Percentiles rank a stretch among this genome's conserved stretches.
Conservation (phyloP, 2,329 filamentous ascomycete species). For the Fusarium brachygibbosum region DNA sequence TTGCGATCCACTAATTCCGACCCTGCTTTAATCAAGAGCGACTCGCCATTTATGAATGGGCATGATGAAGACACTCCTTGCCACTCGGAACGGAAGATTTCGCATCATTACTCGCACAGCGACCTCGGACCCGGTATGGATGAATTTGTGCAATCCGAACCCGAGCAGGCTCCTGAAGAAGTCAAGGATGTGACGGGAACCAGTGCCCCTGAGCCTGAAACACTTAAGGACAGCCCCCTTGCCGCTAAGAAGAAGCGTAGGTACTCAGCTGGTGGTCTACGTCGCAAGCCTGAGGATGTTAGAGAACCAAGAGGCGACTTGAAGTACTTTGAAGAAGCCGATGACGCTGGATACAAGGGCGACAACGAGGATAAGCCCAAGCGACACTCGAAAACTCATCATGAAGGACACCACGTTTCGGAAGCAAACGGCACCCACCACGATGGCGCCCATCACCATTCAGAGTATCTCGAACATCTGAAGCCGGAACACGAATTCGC, state of each 20-base stretch:
- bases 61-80: constrained; percentile 2
- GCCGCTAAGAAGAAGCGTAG: constrained; percentile 72
- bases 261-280: constrained; percentile 88
- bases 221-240: constrained; percentile 59
- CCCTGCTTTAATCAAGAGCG: constrained; percentile 52
- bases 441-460: constrained; percentile 32
- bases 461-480: constrained; percentile 47
- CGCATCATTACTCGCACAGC: constrained; percentile 51
- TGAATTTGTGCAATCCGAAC: constrained; percentile 47
- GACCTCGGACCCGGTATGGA: constrained; percentile 51
- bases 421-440: constrained; percentile 32
- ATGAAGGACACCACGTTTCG: constrained; percentile 12
- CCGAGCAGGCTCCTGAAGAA: constrained; percentile 53
- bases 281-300: constrained; percentile 79
- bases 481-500: constrained; percentile 52
- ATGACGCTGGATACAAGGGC: constrained; percentile 83
- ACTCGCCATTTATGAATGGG: constrained; percentile 31
- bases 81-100: constrained; percentile 22
- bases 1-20: constrained; percentile 63
- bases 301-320: constrained; percentile 78
- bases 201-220: constrained; percentile 74
- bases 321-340: constrained; percentile 92
- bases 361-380: constrained; percentile 58
- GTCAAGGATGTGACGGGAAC: constrained; percentile 72
- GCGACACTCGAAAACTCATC: constrained; percentile 13